Evolutionary conservation across 2,329 filamentous ascomycete genomes (phyloP).

Genomic region (Gliomastix tumulicola): DNA sequence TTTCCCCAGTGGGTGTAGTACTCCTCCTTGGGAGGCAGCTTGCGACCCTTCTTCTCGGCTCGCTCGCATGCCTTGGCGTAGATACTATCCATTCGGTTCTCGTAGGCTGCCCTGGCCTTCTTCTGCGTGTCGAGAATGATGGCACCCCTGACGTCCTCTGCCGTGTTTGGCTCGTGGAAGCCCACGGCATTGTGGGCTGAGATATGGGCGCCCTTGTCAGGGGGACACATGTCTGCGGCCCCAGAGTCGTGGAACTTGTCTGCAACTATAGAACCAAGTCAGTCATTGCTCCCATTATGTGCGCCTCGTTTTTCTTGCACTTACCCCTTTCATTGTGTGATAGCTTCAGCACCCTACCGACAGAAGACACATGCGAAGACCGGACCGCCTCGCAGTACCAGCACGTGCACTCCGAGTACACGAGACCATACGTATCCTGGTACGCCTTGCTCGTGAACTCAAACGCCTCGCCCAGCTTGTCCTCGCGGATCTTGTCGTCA

Average conservation of each 20-base stretch:
- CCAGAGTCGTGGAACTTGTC: background rate
- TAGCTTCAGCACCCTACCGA: constrained; percentile 30
- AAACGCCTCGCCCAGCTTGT: constrained; percentile 56
- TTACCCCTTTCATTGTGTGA: background rate
- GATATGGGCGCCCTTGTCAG: background rate
- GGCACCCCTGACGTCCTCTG: background rate
- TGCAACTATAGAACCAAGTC: too few relatives aligned
- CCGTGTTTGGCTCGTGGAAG: background rate
- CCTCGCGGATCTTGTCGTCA: constrained; percentile 75
- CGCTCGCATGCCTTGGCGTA: constrained; percentile 48
- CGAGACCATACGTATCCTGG: constrained; percentile 53
- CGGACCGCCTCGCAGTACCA: constrained; percentile 68
- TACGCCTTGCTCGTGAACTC: constrained; percentile 68
- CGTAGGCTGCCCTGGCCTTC: constrained; percentile 4
- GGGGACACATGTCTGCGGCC: background rate
- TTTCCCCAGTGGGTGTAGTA: constrained; percentile 51
- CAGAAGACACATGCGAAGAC: constrained; percentile 36
- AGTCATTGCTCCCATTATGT: too few relatives aligned
- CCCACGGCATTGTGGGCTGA: background rate
- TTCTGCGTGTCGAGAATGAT: background rate
- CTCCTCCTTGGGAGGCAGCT: constrained; percentile 36
- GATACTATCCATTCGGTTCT: constrained; percentile 37
- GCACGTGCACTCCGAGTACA: constrained; percentile 73
- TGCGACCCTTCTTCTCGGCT: constrained; percentile 40
- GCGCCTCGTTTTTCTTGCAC: too few relatives aligned